These are phyloP conservation scores for Prunella vulgaris DNA, from an alignment of 257 asterid genomes.

Conservation along the genomic window DNA sequence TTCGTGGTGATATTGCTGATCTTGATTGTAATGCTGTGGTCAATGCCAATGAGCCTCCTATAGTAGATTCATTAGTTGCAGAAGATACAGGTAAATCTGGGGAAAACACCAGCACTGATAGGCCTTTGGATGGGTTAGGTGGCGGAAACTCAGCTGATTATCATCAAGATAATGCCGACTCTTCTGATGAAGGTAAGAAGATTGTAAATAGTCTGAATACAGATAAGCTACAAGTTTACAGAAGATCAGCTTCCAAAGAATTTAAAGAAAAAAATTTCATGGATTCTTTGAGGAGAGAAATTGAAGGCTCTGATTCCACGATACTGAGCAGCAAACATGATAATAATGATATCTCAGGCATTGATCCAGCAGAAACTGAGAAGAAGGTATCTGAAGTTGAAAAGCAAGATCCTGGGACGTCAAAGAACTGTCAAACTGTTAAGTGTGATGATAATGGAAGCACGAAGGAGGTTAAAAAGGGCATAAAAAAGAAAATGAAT, in stretches of 20 bases:
- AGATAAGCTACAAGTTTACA: constrained; percentile 57
- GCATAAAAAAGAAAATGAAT: constrained; percentile 17
- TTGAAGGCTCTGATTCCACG: constrained; percentile 36
- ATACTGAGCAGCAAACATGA: constrained; percentile 20
- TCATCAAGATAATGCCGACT: constrained; percentile 38
- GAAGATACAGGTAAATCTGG: constrained; percentile 33
- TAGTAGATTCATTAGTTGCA: constrained; percentile 36
- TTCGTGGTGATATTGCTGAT: constrained; percentile 38
- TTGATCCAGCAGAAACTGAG: constrained; percentile 21
- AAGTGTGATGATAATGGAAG: constrained; percentile 39
- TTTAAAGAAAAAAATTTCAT: constrained; percentile 38
- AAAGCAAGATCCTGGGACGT: not conserved
- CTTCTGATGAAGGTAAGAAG: constrained; percentile 40
- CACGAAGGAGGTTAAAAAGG: constrained; percentile 36
- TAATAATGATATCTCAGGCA: constrained; percentile 31
- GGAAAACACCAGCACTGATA: constrained; percentile 34
- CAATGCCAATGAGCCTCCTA: constrained; percentile 31
- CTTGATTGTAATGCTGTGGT: not conserved
- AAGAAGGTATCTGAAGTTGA: constrained; percentile 18
- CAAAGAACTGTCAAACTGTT: constrained; percentile 24
- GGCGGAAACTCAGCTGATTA: constrained; percentile 29
- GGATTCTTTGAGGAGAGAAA: constrained; percentile 29
- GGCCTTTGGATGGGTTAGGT: constrained; percentile 27
- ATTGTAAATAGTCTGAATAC: constrained; percentile 28
- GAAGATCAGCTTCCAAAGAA: constrained; percentile 56